Conservation (phyloP, 2,329 filamentous ascomycete species). For the Xylaria sp. region DNA sequence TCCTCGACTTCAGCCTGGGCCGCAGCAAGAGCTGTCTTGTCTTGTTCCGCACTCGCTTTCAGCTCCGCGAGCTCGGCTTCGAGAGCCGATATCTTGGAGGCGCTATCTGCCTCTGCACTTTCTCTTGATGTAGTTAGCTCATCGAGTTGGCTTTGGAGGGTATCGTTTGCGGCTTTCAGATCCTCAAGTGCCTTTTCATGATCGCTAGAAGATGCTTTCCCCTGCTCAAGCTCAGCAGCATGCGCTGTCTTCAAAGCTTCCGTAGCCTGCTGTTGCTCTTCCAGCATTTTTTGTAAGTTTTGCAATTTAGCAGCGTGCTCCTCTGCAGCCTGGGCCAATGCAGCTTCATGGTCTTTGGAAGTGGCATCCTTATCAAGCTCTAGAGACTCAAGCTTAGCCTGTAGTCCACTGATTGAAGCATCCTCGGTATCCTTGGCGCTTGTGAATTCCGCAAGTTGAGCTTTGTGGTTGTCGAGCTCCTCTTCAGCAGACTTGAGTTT, state of each 20-base stretch:
- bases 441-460: constrained; percentile 55
- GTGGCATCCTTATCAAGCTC: constrained; percentile 49
- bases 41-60: constrained; percentile 54
- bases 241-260: constrained; percentile 60
- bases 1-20: constrained; percentile 49
- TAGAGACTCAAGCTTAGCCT: constrained; percentile 56
- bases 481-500: constrained; percentile 58
- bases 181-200: constrained; percentile 58
- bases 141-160: constrained; percentile 61
- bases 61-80: constrained; percentile 60
- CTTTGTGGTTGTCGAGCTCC: constrained; percentile 57
- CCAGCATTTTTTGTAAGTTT: constrained; percentile 55
- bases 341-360: constrained; percentile 47
- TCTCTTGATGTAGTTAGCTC: constrained; percentile 56
- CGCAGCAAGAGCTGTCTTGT: constrained; percentile 54
- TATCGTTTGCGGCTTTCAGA: constrained; percentile 57
- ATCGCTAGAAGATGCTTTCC: constrained; percentile 50
- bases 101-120: constrained; percentile 51
- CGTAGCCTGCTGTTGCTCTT: constrained; percentile 56
- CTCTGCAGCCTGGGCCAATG: constrained; percentile 47
- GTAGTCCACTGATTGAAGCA: constrained; percentile 54
- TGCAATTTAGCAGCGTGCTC: constrained; percentile 58
- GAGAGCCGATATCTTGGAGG: constrained; percentile 54
- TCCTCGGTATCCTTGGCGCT: constrained; percentile 56
- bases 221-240: constrained; percentile 55